Percentiles rank a stretch among this genome's conserved stretches.
Evolutionary conservation across 2,329 filamentous ascomycete genomes (phyloP).

Genomic region (Fonsecaea multimorphosa): DNA sequence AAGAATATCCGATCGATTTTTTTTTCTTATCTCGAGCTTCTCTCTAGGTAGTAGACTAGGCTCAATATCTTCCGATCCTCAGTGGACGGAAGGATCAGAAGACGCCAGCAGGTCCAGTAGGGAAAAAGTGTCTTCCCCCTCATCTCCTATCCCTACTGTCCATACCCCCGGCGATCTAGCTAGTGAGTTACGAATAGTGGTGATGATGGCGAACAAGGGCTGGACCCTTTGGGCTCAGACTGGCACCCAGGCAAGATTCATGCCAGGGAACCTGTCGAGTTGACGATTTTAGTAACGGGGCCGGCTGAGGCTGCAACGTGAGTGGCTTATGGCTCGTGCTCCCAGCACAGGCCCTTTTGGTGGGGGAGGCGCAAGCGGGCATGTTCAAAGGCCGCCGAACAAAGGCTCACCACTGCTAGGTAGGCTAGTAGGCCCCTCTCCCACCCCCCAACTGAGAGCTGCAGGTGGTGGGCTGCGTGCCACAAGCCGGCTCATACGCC

Average conservation of each 20-base stretch:
- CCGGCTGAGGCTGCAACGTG: neutral
- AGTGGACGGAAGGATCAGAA: constrained; percentile 6
- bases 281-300: constrained; percentile 1
- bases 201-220: neutral
- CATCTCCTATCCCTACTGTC: no score
- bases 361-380: constrained; percentile 14
- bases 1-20: constrained; percentile 13
- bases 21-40: constrained; percentile 14
- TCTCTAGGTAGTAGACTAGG: constrained; percentile 1
- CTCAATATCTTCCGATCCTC: neutral
- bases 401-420: no score
- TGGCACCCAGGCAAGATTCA: no score
- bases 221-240: neutral
- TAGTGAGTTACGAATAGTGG: no score
- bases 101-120: neutral
- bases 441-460: neutral
- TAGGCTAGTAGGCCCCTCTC: neutral
- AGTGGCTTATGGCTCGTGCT: constrained; percentile 1
- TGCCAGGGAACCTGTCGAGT: no score
- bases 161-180: no score
- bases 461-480: neutral
- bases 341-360: constrained; percentile 12
- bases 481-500: neutral
- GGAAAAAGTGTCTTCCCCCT: no score
- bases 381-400: neutral